A percentile compares a stretch with the other conserved stretches of the same genome.
These are phyloP conservation scores for Entomortierella lignicola DNA, from an alignment of 192 early-diverging fungal species.

Conservation along the genomic window DNA sequence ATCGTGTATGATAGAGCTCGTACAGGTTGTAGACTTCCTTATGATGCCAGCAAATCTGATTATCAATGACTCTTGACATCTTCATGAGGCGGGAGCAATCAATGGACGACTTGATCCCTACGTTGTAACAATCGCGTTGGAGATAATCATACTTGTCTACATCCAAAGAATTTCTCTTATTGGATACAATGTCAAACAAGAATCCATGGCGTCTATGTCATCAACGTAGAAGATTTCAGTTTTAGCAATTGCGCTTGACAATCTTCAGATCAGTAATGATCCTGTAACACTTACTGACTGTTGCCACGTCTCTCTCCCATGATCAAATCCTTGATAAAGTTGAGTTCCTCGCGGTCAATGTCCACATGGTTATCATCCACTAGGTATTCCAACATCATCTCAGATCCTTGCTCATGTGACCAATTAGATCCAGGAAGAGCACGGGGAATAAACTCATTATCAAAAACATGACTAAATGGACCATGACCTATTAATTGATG, in stretches of 20 bases:
- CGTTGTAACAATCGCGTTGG: constrained; percentile 84
- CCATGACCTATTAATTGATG: constrained; percentile 79
- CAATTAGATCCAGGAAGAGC: constrained; percentile 63
- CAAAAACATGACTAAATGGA: constrained; percentile 96
- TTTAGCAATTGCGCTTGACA: no score
- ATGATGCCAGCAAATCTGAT: constrained; percentile 90
- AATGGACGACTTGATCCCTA: constrained; percentile 65
- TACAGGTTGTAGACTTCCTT: constrained; percentile 93
- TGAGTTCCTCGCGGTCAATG: constrained; percentile 66
- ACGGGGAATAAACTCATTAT: constrained; percentile 86
- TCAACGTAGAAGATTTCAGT: no score
- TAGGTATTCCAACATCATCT: constrained; percentile 87
- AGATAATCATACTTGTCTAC: constrained; percentile 94
- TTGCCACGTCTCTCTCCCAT: constrained; percentile 61
- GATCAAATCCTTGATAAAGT: constrained; percentile 81
- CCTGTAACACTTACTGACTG: constrained; percentile 43
- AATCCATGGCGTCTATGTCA: constrained; percentile 64
- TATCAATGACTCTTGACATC: constrained; percentile 85
- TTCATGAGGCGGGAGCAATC: constrained; percentile 76
- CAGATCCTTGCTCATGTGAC: constrained; percentile 84
- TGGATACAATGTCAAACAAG: constrained; percentile 97
- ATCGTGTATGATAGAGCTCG: constrained; percentile 86
- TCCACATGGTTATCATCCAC: constrained; percentile 81
- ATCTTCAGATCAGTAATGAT: not conserved
- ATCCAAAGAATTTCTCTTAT: constrained; percentile 93